A percentile compares a stretch with the other conserved stretches of the same genome.
phyloP scores from a whole-genome alignment of 768 basidiomycete genomes.

The Leucogyrophana mollusca region DNA sequence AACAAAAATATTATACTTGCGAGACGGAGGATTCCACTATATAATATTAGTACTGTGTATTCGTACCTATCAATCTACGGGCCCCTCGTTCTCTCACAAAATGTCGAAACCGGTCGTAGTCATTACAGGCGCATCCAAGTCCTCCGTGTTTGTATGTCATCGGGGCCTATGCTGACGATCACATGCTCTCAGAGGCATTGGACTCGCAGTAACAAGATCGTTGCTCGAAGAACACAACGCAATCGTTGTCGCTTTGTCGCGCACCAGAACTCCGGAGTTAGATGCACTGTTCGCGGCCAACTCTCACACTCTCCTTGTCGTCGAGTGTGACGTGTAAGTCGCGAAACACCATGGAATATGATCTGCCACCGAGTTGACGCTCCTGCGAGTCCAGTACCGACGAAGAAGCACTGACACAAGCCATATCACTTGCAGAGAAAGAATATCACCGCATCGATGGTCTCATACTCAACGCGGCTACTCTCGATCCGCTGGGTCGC shows the following conservation, averaged over 20 bases:
- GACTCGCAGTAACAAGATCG: slow-evolving; percentile 71
- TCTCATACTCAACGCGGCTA: slow-evolving; percentile 84
- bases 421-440: slow-evolving; percentile 50
- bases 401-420: slow-evolving; percentile 50
- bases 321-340: slow-evolving; percentile 79
- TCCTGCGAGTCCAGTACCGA: slow-evolving; percentile 47
- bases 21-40: no score
- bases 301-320: slow-evolving; percentile 41
- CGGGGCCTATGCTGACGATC: slow-evolving; percentile 6
- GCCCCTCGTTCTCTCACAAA: slow-evolving; percentile 3
- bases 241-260: slow-evolving; percentile 74
- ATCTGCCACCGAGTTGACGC: background rate
- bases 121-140: slow-evolving; percentile 88
- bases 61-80: background rate
- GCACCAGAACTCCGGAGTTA: slow-evolving; percentile 67
- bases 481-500: slow-evolving; percentile 65
- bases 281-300: slow-evolving; percentile 42
- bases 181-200: slow-evolving; percentile 58
- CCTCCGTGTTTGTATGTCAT: slow-evolving; percentile 2
- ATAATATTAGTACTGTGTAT: no score
- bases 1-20: no score
- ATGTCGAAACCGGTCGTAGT: slow-evolving; percentile 58
- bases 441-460: slow-evolving; percentile 69
- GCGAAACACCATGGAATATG: slow-evolving; percentile 1
- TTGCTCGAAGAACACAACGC: slow-evolving; percentile 63